Conservation (phyloP, 2,329 filamentous ascomycete genomes). For the Orbilia blumenaviensis region DNA sequence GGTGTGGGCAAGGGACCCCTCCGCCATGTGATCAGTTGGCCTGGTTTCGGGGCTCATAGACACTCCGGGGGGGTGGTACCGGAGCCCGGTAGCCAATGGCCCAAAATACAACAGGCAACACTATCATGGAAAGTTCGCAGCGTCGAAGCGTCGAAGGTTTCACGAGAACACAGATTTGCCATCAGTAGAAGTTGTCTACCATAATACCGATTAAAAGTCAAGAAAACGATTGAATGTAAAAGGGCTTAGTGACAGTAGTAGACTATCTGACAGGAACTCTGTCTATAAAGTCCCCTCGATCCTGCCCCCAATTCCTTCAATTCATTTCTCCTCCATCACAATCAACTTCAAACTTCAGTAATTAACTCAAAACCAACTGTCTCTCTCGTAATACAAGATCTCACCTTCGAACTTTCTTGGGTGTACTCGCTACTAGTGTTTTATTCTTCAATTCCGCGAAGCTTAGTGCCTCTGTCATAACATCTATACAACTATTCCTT, state of each 20-base stretch:
- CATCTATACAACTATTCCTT: too few species aligned
- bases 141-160: neutral
- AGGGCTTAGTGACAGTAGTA: neutral
- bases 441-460: too few species aligned
- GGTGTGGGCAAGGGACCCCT: neutral
- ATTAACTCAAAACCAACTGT: neutral
- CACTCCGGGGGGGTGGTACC: neutral
- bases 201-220: neutral
- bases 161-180: neutral
- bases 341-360: neutral
- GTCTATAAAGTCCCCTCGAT: slow-evolving; percentile 30
- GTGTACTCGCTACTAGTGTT: too few species aligned
- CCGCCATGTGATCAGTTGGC: slow-evolving; percentile 25
- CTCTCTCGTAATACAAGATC: neutral
- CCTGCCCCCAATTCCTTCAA: slow-evolving; percentile 1
- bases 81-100: neutral
- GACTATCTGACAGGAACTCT: neutral
- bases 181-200: neutral
- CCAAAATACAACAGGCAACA: slow-evolving; percentile 38
- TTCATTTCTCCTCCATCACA: neutral
- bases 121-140: neutral
- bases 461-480: too few species aligned
- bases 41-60: neutral
- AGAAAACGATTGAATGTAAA: neutral
- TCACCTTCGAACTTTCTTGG: too few species aligned